Conservation (phyloP, 2,329 filamentous ascomycete genomes). For the Cordyceps tenuipes region DNA sequence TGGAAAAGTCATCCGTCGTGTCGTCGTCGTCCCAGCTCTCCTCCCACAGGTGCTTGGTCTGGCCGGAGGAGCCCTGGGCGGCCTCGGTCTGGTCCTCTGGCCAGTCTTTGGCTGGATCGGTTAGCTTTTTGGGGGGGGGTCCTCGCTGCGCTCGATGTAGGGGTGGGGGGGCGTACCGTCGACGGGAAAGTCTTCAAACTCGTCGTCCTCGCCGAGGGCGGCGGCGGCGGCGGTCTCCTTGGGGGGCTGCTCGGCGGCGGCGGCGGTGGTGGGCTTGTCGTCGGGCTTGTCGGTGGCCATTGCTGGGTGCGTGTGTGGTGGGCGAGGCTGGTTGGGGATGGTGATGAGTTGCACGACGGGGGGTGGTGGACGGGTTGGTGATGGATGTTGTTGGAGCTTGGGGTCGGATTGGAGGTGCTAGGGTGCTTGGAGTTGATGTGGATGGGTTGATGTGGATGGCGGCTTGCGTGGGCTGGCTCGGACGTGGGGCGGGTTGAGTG, state of each 20-base stretch:
- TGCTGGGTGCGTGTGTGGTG: constrained; percentile 18
- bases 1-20: constrained; percentile 90
- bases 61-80: constrained; percentile 57
- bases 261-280: constrained; percentile 22
- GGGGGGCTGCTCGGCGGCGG: constrained; percentile 33
- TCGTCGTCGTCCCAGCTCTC: constrained; percentile 99
- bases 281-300: constrained; percentile 28
- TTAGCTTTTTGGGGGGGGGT: constrained; percentile 1
- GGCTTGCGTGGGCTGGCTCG: neutral
- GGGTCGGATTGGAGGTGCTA: neutral
- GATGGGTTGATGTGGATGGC: constrained; percentile 9
- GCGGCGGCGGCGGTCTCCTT: constrained; percentile 45
- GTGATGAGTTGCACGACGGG: no score
- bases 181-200: constrained; percentile 97
- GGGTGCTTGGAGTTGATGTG: neutral
- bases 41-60: constrained; percentile 82
- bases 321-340: neutral
- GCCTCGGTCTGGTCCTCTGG: constrained; percentile 82
- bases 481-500: neutral
- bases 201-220: constrained; percentile 89
- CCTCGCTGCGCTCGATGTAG: neutral
- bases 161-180: constrained; percentile 57
- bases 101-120: constrained; percentile 61
- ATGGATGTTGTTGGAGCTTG: neutral
- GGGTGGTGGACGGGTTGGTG: neutral